Percentiles rank a stretch among this genome's conserved stretches.
Conservation (phyloP, 306 rosid genomes). For the Vicia faba region DNA sequence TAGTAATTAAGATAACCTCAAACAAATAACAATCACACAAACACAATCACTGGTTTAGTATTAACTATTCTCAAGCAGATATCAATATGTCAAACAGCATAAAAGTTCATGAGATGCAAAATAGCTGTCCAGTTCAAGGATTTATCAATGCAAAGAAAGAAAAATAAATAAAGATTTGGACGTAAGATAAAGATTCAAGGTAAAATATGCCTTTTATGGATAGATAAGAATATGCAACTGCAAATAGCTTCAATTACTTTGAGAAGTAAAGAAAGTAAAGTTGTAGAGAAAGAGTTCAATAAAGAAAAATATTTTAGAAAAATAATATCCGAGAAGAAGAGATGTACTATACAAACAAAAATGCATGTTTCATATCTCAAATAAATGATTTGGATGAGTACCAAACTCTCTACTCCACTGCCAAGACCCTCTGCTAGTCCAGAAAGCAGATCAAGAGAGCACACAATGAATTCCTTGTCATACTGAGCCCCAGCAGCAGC, state of each 20-base stretch:
- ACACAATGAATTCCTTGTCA: conserved; percentile 93
- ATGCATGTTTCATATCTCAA: conserved; percentile 24
- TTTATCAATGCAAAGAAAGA: neutral
- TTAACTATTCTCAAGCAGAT: conserved; percentile 21
- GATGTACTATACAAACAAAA: conserved; percentile 18
- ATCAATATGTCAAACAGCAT: conserved; percentile 22
- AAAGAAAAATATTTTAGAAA: conserved; percentile 17
- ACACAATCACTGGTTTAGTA: conserved; percentile 23
- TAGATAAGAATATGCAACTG: neutral
- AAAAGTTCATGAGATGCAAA: conserved; percentile 24
- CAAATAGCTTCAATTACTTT: neutral
- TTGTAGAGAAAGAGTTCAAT: conserved; percentile 13
- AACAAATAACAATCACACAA: conserved; percentile 33
- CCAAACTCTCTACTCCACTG: conserved; percentile 98
- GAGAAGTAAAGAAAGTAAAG: conserved; percentile 13
- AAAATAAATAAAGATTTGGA: neutral
- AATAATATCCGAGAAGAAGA: conserved; percentile 31
- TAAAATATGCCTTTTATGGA: neutral
- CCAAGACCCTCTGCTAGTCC: conserved; percentile 99
- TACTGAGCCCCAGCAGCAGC: conserved; percentile 78
- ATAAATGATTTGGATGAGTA: conserved; percentile 42
- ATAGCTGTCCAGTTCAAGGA: conserved; percentile 24
- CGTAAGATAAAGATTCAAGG: neutral
- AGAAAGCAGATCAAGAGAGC: conserved; percentile 96
- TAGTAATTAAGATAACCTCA: conserved; percentile 26